Conservation (phyloP, 2,329 filamentous ascomycete genomes). For the Fusarium goolgardi region DNA sequence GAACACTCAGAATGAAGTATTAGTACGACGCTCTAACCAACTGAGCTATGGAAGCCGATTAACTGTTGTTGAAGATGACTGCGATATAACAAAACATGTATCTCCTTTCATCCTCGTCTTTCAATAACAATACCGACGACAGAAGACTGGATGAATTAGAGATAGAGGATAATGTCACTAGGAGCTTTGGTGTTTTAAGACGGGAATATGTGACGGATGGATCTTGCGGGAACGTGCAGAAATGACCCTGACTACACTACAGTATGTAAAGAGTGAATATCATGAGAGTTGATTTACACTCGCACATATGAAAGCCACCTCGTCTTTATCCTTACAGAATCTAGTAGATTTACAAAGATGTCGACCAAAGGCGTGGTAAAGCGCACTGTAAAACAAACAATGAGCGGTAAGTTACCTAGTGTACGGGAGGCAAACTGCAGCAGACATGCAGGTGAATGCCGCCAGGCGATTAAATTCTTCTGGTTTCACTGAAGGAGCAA, state of each 20-base stretch:
- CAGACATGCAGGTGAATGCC: background rate
- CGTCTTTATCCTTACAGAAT: background rate
- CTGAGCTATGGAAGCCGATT: slow-evolving; percentile 48
- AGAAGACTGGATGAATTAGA: background rate
- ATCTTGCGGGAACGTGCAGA: background rate
- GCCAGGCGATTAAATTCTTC: background rate
- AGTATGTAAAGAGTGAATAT: background rate
- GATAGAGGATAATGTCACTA: background rate
- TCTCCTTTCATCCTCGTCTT: rapidly evolving
- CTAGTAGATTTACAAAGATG: background rate
- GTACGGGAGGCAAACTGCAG: slow-evolving; percentile 13
- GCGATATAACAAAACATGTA: rapidly evolving
- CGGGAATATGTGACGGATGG: background rate
- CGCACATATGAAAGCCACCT: background rate
- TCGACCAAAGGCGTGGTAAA: background rate
- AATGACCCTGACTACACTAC: background rate
- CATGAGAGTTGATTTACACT: background rate
- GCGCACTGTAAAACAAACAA: background rate
- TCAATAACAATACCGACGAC: background rate
- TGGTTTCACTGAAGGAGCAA: background rate
- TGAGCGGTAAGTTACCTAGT: background rate
- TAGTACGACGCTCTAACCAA: slow-evolving; percentile 49
- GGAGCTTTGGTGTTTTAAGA: background rate
- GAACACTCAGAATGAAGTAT: slow-evolving; percentile 42
- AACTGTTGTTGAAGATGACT: background rate